Conservation (phyloP, 768 basidiomycete species). For the Kwoniella shandongensis region DNA sequence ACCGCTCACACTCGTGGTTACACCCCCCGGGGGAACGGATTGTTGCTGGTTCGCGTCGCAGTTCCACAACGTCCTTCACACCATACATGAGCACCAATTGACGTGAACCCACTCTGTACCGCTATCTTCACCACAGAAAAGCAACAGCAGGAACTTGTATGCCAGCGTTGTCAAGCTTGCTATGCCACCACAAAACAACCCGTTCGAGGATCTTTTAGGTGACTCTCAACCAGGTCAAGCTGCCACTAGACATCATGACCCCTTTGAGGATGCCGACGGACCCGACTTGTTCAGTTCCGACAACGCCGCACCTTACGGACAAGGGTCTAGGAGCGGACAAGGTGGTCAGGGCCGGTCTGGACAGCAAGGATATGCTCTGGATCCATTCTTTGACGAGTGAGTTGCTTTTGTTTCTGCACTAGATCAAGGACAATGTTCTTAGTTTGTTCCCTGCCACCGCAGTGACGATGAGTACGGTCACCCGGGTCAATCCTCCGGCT, state of each 20-base stretch:
- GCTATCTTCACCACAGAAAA: too few relatives aligned
- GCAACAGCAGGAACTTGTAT: too few relatives aligned
- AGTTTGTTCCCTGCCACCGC: background rate
- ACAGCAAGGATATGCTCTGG: constrained; percentile 43
- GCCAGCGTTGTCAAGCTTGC: background rate
- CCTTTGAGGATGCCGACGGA: constrained; percentile 35
- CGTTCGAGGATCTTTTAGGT: constrained; percentile 48
- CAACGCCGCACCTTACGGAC: constrained; percentile 5
- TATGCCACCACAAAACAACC: constrained; percentile 29
- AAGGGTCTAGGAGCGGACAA: background rate
- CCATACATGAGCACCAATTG: too few relatives aligned
- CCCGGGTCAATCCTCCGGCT: constrained; percentile 33
- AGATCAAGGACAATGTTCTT: background rate
- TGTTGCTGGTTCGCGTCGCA: too few relatives aligned
- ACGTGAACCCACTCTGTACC: too few relatives aligned
- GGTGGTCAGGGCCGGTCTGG: constrained; percentile 4
- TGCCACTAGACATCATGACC: constrained; percentile 28
- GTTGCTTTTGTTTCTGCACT: constrained; percentile 10
- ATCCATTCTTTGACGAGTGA: constrained; percentile 53
- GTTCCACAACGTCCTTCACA: too few relatives aligned
- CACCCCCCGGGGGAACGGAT: too few relatives aligned
- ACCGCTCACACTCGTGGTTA: too few relatives aligned
- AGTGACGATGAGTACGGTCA: constrained; percentile 49
- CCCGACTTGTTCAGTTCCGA: constrained; percentile 21
- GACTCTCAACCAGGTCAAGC: constrained; percentile 22